phyloP scores from a whole-genome alignment of 2,329 filamentous ascomycete genomes.

The Colletotrichum liriopes region DNA sequence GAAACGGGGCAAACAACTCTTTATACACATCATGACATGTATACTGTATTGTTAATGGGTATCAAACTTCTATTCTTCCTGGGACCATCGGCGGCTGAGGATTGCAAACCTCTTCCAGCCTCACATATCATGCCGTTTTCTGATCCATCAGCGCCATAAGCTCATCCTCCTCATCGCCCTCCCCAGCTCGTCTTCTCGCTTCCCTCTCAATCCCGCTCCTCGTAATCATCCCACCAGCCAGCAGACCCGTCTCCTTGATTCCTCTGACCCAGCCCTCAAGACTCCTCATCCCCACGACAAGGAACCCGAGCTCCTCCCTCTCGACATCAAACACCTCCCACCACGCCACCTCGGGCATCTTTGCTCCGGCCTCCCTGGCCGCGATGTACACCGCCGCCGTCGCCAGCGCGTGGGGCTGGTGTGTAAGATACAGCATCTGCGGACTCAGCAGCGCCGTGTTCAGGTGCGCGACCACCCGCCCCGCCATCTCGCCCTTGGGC shows the following conservation, averaged over 20 bases:
- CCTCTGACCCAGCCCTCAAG: conserved; percentile 78
- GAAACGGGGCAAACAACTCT: not conserved
- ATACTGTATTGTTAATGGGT: not conserved
- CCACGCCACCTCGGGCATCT: conserved; percentile 89
- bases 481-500: conserved; percentile 69
- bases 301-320: conserved; percentile 91
- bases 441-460: conserved; percentile 90
- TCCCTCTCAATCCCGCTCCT: conserved; percentile 72
- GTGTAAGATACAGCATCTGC: conserved; percentile 91
- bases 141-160: conserved; percentile 56
- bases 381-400: conserved; percentile 94
- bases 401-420: conserved; percentile 89
- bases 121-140: conserved; percentile 21
- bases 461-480: conserved; percentile 81
- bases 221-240: conserved; percentile 67
- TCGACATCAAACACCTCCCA: conserved; percentile 99
- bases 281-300: conserved; percentile 89
- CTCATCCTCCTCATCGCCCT: conserved; percentile 59
- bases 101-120: not conserved
- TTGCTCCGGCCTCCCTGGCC: conserved; percentile 81
- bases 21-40: not conserved
- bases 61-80: conserved; percentile 14
- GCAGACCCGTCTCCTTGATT: conserved; percentile 69
- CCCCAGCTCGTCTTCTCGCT: conserved; percentile 67
- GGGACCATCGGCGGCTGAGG: not conserved